phyloP scores from a whole-genome alignment of 2,329 filamentous ascomycete genomes.

The Aspergillus proliferans region DNA sequence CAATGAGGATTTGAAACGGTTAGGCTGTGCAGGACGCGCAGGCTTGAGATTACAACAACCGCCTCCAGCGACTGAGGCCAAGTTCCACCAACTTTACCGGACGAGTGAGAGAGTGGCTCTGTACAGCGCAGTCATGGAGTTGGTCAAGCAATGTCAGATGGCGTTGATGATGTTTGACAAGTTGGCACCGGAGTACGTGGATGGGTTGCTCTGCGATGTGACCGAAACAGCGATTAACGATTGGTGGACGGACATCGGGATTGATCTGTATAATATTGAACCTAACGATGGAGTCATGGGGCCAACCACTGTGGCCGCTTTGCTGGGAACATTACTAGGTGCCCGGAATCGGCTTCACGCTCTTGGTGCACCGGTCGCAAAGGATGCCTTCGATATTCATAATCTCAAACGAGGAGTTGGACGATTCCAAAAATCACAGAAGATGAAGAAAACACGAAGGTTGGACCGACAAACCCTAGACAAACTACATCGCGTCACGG shows the following conservation, averaged over 20 bases:
- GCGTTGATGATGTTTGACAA: conserved; percentile 84
- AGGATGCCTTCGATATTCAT: conserved; percentile 85
- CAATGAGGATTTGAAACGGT: conserved; percentile 85
- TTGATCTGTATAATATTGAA: conserved; percentile 86
- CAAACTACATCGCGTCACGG: conserved; percentile 72
- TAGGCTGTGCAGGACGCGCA: conserved; percentile 85
- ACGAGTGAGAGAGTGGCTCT: conserved; percentile 77
- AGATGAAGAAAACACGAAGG: conserved; percentile 68
- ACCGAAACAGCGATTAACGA: conserved; percentile 85
- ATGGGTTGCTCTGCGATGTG: conserved; percentile 86
- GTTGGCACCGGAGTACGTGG: conserved; percentile 79
- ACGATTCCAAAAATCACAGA: conserved; percentile 84
- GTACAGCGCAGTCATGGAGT: conserved; percentile 71
- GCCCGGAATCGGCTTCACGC: conserved; percentile 84
- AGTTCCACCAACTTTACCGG: conserved; percentile 86
- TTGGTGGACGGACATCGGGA: conserved; percentile 94
- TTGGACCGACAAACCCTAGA: conserved; percentile 80
- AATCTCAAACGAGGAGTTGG: conserved; percentile 76
- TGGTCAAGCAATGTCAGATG: conserved; percentile 86
- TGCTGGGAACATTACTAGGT: conserved; percentile 83
- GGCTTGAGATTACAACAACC: conserved; percentile 75
- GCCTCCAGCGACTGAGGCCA: conserved; percentile 74
- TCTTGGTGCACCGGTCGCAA: conserved; percentile 73
- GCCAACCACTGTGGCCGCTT: conserved; percentile 79
- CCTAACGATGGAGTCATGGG: conserved; percentile 89